phyloP scores from a whole-genome alignment of 352 stramenopile genomes.

The Phytophthora litchii region DNA sequence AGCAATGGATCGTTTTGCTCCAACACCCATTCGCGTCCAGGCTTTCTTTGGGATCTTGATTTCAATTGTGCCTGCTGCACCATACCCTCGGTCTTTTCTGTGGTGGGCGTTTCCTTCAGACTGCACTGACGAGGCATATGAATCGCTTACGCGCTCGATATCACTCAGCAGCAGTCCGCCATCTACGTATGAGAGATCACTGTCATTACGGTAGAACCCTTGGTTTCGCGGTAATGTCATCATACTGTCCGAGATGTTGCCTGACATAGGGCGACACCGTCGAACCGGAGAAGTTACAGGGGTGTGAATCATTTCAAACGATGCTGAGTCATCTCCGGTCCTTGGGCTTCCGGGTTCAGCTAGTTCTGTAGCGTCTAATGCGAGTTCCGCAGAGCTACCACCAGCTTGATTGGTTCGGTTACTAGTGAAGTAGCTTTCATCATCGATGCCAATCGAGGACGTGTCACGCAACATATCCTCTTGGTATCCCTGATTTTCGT shows the following conservation, averaged over 20 bases:
- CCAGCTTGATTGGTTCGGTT: constrained; percentile 20
- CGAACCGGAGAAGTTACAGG: constrained; percentile 50
- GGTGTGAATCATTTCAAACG: constrained; percentile 75
- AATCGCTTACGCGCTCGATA: constrained; percentile 67
- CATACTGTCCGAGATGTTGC: constrained; percentile 37
- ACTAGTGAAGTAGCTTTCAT: constrained; percentile 57
- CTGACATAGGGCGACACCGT: constrained; percentile 23
- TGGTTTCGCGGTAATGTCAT: constrained; percentile 39
- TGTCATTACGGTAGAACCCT: constrained; percentile 55
- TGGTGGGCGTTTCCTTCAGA: constrained; percentile 47
- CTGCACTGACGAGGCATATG: constrained; percentile 66
- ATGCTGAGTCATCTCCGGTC: constrained; percentile 53
- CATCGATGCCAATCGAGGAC: constrained; percentile 63
- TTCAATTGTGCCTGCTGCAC: constrained; percentile 61
- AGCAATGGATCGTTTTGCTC: constrained; percentile 70
- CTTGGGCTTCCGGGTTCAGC: constrained; percentile 52
- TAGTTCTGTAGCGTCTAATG: constrained; percentile 34
- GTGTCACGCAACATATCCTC: constrained; percentile 33
- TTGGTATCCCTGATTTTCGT: constrained; percentile 52
- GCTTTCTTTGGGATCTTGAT: constrained; percentile 88
- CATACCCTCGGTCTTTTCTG: constrained; percentile 37
- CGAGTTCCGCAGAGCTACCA: constrained; percentile 18
- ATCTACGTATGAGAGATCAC: constrained; percentile 52
- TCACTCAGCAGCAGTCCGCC: constrained; percentile 60
- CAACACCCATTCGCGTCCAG: constrained; percentile 74